Conservation (phyloP, 805 yeast genomes). For the Spathaspora hagerdaliae region DNA sequence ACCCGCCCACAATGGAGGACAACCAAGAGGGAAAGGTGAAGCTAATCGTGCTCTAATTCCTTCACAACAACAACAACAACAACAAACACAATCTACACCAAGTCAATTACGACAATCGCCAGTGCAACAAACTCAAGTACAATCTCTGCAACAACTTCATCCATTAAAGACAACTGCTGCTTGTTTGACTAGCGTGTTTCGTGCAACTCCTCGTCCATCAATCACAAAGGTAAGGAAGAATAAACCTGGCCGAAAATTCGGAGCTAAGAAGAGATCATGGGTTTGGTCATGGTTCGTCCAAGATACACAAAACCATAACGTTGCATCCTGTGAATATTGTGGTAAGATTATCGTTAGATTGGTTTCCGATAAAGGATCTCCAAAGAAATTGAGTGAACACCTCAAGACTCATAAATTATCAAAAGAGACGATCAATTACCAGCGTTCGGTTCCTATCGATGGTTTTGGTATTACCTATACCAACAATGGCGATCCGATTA, state of each 20-base stretch:
- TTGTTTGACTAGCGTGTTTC: neutral
- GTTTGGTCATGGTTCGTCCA: conserved; percentile 62
- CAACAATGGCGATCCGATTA: conserved; percentile 22
- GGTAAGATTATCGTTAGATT: conserved; percentile 46
- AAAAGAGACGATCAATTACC: conserved; percentile 35
- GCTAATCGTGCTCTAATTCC: neutral
- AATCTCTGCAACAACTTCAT: neutral
- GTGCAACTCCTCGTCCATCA: neutral
- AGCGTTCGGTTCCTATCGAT: conserved; percentile 36
- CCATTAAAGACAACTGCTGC: neutral
- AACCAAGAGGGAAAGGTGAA: no score
- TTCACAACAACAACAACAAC: neutral
- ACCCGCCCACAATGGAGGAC: no score
- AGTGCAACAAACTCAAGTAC: neutral
- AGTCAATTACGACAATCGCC: neutral
- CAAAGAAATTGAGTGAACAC: conserved; percentile 57
- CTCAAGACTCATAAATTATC: conserved; percentile 49
- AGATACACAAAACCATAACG: conserved; percentile 42
- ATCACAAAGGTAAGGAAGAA: neutral
- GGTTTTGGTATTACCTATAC: conserved; percentile 34
- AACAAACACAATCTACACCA: neutral
- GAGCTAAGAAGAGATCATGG: conserved; percentile 61
- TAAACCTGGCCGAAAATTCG: conserved; percentile 50
- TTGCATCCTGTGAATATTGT: conserved; percentile 54
- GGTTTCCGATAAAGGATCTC: conserved; percentile 53